phyloP scores from a whole-genome alignment of 2,329 filamentous ascomycete species.

The Exophiala sp. region DNA sequence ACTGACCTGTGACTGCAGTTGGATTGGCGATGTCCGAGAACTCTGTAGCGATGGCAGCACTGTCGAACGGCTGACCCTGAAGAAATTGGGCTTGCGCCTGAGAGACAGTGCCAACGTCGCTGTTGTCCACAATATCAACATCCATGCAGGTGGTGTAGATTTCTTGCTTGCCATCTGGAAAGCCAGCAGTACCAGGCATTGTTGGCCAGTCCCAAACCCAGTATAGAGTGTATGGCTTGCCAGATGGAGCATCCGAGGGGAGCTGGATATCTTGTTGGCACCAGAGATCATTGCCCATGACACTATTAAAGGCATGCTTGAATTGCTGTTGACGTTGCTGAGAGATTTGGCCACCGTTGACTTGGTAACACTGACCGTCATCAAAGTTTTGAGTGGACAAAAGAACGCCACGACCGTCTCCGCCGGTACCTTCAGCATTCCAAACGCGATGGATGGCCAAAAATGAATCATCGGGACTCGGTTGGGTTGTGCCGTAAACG shows the following conservation, averaged over 20 bases:
- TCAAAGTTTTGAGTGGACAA: slow-evolving; percentile 76
- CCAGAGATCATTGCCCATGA: slow-evolving; percentile 57
- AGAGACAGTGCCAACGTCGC: slow-evolving; percentile 16
- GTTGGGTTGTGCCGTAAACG: slow-evolving; percentile 64
- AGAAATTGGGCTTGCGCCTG: slow-evolving; percentile 29
- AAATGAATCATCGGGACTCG: slow-evolving; percentile 54
- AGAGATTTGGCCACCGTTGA: slow-evolving; percentile 57
- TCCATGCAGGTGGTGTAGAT: slow-evolving; percentile 48
- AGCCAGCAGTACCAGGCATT: slow-evolving; percentile 33
- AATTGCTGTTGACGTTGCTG: slow-evolving; percentile 53
- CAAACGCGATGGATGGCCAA: slow-evolving; percentile 65
- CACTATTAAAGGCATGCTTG: slow-evolving; percentile 46
- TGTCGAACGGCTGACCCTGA: slow-evolving; percentile 35
- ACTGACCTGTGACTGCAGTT: slow-evolving; percentile 27
- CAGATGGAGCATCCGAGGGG: slow-evolving; percentile 57
- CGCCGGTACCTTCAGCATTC: slow-evolving; percentile 74
- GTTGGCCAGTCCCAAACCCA: slow-evolving; percentile 97
- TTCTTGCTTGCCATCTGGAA: slow-evolving; percentile 42
- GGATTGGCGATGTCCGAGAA: slow-evolving; percentile 34
- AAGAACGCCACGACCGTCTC: slow-evolving; percentile 69
- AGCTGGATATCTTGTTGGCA: slow-evolving; percentile 79
- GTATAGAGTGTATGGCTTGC: slow-evolving; percentile 71
- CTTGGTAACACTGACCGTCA: slow-evolving; percentile 83
- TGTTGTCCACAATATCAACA: slow-evolving; percentile 37
- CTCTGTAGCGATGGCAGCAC: slow-evolving; percentile 37